Evolutionary conservation across 2,329 filamentous ascomycete species (phyloP).

Genomic region (Clarireedia monteithiana): DNA sequence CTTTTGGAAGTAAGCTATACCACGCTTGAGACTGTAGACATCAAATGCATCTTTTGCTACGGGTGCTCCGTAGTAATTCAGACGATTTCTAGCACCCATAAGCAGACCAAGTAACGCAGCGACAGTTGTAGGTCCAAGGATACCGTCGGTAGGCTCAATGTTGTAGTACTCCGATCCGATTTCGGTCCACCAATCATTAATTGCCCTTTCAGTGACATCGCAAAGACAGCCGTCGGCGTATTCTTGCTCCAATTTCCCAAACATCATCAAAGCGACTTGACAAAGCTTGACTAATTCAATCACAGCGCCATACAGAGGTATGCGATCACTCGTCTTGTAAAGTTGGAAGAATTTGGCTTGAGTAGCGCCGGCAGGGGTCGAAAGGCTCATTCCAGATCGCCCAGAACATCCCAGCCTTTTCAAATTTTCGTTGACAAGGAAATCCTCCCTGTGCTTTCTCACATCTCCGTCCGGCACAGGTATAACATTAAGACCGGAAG

Average conservation of each 20-base stretch:
- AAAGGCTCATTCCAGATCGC: constrained; percentile 74
- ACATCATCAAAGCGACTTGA: constrained; percentile 80
- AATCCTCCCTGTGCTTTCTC: constrained; percentile 68
- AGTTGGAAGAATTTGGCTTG: constrained; percentile 87
- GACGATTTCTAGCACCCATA: constrained; percentile 81
- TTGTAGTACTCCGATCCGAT: constrained; percentile 90
- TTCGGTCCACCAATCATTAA: constrained; percentile 94
- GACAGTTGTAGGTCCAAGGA: constrained; percentile 86
- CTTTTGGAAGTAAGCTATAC: constrained; percentile 85
- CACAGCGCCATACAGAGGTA: constrained; percentile 70
- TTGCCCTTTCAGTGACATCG: constrained; percentile 82
- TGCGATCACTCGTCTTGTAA: constrained; percentile 78
- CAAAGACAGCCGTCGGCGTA: constrained; percentile 91
- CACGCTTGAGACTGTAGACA: constrained; percentile 70
- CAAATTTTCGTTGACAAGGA: constrained; percentile 89
- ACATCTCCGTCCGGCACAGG: constrained; percentile 81
- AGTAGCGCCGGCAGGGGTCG: constrained; percentile 70
- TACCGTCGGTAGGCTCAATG: constrained; percentile 84
- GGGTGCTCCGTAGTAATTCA: constrained; percentile 77
- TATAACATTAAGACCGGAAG: constrained; percentile 88
- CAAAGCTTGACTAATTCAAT: constrained; percentile 86
- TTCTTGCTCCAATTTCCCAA: constrained; percentile 77
- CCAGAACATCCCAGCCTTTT: constrained; percentile 91
- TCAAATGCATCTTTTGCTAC: constrained; percentile 91
- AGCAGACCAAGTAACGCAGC: constrained; percentile 79